Conservation (phyloP, 192 early-diverging fungal species). For the Backusella liffmaniae region DNA sequence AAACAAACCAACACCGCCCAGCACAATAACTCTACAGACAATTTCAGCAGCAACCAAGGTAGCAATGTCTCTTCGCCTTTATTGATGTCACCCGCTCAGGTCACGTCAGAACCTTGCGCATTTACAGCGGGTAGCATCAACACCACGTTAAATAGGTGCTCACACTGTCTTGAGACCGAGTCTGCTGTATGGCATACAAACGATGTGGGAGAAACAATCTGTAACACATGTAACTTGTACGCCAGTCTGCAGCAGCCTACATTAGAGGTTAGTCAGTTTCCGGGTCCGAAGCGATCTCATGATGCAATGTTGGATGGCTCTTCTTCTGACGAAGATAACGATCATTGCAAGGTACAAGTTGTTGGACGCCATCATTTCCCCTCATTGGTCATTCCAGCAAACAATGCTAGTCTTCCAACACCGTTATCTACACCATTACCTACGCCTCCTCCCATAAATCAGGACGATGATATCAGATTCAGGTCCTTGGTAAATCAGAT, state of each 20-base stretch:
- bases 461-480: constrained; percentile 33
- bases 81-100: neutral
- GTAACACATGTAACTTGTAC: constrained; percentile 85
- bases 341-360: neutral
- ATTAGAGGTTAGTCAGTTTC: neutral
- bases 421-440: neutral
- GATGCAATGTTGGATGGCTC: neutral
- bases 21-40: neutral
- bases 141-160: constrained; percentile 33
- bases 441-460: neutral
- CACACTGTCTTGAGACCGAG: constrained; percentile 70
- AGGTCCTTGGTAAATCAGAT: constrained; percentile 31
- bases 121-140: neutral
- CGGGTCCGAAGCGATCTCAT: constrained; percentile 7
- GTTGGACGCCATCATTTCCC: neutral
- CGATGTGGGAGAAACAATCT: constrained; percentile 69
- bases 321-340: constrained; percentile 8
- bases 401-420: neutral
- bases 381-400: constrained; percentile 1
- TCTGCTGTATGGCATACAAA: constrained; percentile 82
- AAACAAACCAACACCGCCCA: constrained; percentile 1
- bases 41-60: neutral
- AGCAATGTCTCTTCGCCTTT: neutral
- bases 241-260: constrained; percentile 82
- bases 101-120: neutral